Base-by-base conservation (phyloP, 2,329 filamentous ascomycete genomes). In the Fusarium dimerum region DNA sequence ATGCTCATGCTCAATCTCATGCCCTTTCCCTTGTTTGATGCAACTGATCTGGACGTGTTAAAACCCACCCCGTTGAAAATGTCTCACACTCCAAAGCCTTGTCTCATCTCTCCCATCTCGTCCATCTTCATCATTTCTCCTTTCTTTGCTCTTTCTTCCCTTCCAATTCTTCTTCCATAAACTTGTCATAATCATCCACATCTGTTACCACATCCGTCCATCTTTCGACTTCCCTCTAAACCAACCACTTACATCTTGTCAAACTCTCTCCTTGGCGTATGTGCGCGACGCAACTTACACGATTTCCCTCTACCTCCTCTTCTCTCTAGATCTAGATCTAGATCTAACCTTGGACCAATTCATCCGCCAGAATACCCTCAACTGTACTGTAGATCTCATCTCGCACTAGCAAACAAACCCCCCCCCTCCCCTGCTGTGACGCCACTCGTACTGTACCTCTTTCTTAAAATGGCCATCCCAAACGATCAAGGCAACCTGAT, bases 361-460 rank as follows among this genome's bases (percentile, higher is more conserved):
- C 9, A 5, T 29, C 54, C 46, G 47, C 52, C 54, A 52, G 10
- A 16, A 17, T 42, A n/a, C 44, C 46, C 52, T 47, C 52, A 45
- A 16, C 18, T 45, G 41, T 36, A 49, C 42, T 45, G 56, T 47
- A 13, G 20, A 50, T 13, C 38, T 18, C 18, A 54, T 34, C 47
- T 20, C 34, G 43, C 34, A 38, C 47, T 41, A 16, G 20, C 42
- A 58, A 44, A 52, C 60, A 43, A n/a, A n/a, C n/a, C n/a, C n/a
- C n/a, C n/a, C n/a, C n/a, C n/a, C n/a, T n/a, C n/a, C n/a, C n/a
- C 46, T 49, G 20, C 29, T 50, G 43, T 12, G 39, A 12, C 41
- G 40, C 45, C 45, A 56, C 43, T 36, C 45, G 48, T 56, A 51
- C 43, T 55, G 48, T 56, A 51, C 43, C 52, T 47, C 42, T 48